A percentile compares a stretch with the other conserved stretches of the same genome.
phyloP scores from a whole-genome alignment of 495 filamentous ascomycete species.

The Daldinia caldariorum region DNA sequence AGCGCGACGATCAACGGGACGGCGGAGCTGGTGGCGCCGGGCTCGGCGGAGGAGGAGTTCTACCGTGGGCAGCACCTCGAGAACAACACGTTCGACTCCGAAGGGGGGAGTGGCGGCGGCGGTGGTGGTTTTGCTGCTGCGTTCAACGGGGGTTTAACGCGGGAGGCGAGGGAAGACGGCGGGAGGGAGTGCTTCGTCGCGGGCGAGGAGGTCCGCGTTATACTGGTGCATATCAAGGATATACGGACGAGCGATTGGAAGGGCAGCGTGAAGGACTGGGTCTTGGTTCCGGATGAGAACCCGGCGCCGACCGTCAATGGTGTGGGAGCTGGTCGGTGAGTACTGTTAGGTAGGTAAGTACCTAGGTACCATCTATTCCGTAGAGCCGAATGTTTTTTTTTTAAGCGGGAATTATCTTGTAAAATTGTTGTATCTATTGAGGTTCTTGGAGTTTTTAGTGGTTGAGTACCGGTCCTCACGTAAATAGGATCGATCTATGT shows the following conservation, averaged over 20 bases:
- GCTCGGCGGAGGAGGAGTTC: constrained; percentile 81
- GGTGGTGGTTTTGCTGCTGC: constrained; percentile 28
- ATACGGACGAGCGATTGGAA: constrained; percentile 86
- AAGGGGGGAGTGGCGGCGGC: constrained; percentile 48
- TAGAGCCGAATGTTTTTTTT: too few species aligned
- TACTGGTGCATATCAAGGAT: constrained; percentile 77
- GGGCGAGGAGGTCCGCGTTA: constrained; percentile 73
- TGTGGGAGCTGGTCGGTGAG: constrained; percentile 13
- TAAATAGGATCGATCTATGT: too few species aligned
- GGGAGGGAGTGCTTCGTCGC: constrained; percentile 71
- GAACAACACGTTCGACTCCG: constrained; percentile 83
- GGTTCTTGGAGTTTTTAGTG: too few species aligned
- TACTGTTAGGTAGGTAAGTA: neutral
- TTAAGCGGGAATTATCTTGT: too few species aligned
- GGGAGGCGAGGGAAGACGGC: constrained; percentile 62
- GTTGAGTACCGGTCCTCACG: too few species aligned
- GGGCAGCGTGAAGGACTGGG: constrained; percentile 78
- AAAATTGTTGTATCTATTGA: too few species aligned
- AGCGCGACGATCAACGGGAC: constrained; percentile 90
- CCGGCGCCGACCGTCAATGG: constrained; percentile 46
- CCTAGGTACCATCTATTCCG: too few species aligned
- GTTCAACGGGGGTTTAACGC: constrained; percentile 33
- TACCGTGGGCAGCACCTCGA: constrained; percentile 84
- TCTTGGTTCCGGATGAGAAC: constrained; percentile 60
- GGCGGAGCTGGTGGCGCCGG: constrained; percentile 74